Evolutionary conservation across 139 green algal species (phyloP).

Genomic region (Yamagishiella unicocca): DNA sequence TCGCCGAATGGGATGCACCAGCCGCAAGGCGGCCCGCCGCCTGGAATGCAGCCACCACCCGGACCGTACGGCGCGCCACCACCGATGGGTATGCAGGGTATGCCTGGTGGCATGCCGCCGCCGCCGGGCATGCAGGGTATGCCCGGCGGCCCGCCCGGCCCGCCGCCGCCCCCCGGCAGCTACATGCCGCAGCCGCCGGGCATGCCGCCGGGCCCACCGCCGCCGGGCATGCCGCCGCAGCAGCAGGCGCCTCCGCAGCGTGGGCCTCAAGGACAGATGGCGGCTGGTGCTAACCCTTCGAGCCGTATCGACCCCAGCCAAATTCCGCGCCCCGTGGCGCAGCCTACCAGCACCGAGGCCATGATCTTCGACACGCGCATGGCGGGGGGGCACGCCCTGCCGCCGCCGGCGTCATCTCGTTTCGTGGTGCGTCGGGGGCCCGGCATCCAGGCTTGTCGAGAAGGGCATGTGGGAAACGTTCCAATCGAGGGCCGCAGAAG

Average conservation of each 20-base stretch:
- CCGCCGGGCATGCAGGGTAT: conserved; percentile 15
- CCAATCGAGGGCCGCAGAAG: no score
- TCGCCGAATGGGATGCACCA: conserved; percentile 17
- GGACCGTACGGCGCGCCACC: neutral
- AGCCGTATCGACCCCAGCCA: conserved; percentile 86
- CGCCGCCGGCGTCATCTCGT: conserved; percentile 58
- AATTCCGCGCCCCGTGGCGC: conserved; percentile 81
- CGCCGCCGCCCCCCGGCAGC: neutral
- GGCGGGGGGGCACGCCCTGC: conserved; percentile 50
- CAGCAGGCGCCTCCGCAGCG: neutral
- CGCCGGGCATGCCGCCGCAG: neutral
- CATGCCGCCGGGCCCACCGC: conserved; percentile 12
- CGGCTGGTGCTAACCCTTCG: neutral
- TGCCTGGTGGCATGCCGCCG: conserved; percentile 15
- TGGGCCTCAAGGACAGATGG: neutral
- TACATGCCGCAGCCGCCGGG: conserved; percentile 2
- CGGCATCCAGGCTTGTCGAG: no score
- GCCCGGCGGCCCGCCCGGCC: neutral
- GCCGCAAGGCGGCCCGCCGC: neutral
- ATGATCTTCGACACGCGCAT: conserved; percentile 82
- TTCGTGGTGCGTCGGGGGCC: conserved; percentile 41
- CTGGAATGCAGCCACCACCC: conserved; percentile 5
- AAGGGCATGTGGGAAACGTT: no score
- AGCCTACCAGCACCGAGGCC: conserved; percentile 37
- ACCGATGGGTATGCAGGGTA: neutral